A percentile compares a stretch with the other conserved stretches of the same genome.
These are phyloP conservation scores for Thielaviopsis euricoi DNA, from an alignment of 2,329 filamentous ascomycete genomes.

Conservation along the genomic window DNA sequence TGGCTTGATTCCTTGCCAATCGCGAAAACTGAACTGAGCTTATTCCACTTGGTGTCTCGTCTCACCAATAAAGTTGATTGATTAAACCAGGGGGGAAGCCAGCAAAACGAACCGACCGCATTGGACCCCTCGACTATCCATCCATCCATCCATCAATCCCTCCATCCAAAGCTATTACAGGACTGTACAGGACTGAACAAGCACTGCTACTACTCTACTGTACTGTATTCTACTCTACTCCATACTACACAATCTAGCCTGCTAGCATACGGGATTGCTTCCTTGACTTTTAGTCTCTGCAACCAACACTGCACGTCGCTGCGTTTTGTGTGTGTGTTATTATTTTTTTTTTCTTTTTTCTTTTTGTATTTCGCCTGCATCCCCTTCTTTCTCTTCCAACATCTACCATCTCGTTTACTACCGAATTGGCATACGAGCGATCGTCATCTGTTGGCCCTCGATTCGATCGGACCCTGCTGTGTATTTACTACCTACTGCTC, in stretches of 20 bases:
- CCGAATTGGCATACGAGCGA: not conserved
- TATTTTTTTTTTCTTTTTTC: not conserved
- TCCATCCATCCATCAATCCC: too few species aligned
- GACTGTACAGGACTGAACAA: too few species aligned
- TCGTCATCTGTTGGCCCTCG: not conserved
- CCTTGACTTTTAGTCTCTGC: too few species aligned
- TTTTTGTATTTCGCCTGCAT: not conserved
- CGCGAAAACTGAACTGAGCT: conserved; percentile 1
- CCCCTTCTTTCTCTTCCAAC: not conserved
- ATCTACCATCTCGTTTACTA: not conserved
- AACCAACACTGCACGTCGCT: not conserved
- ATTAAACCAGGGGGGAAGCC: conserved; percentile 10
- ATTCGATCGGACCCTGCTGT: not conserved
- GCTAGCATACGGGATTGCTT: too few species aligned
- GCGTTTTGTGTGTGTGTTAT: not conserved
- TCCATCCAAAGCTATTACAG: too few species aligned
- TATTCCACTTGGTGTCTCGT: not conserved
- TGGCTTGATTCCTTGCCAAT: not conserved
- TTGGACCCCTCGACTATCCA: conserved; percentile 7
- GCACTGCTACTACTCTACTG: too few species aligned
- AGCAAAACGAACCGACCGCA: not conserved
- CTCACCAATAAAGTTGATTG: conserved; percentile 1
- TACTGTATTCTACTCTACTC: too few species aligned
- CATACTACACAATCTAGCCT: too few species aligned
- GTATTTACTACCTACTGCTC: not conserved